These are phyloP conservation scores for Phytopythium cucurbitacearum DNA, from an alignment of 352 stramenopile genomes.

Conservation along the genomic window DNA sequence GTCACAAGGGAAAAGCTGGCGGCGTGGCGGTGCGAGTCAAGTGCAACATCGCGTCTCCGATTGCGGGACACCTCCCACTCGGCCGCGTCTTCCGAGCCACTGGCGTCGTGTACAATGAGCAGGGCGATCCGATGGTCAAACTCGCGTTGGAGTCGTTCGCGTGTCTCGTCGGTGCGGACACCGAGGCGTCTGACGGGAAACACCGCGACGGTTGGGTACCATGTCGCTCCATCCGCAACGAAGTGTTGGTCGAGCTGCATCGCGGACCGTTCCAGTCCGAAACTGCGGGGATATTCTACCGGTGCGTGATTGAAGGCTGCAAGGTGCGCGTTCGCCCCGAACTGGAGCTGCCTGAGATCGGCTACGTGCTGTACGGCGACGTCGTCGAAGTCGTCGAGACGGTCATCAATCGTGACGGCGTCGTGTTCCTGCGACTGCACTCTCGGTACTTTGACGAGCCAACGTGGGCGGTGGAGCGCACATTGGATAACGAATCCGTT, in stretches of 20 bases:
- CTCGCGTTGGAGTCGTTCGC: slow-evolving; percentile 37
- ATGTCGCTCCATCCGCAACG: slow-evolving; percentile 69
- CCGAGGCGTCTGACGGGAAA: slow-evolving; percentile 13
- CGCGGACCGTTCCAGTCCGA: slow-evolving; percentile 30
- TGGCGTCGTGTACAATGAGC: slow-evolving; percentile 59
- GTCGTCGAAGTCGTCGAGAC: slow-evolving; percentile 68
- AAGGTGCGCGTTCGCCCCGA: slow-evolving; percentile 52
- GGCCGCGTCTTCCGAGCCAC: slow-evolving; percentile 62
- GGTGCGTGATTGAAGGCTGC: slow-evolving; percentile 76
- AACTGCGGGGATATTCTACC: slow-evolving; percentile 26
- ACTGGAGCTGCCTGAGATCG: slow-evolving; percentile 54
- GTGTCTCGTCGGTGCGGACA: slow-evolving; percentile 19
- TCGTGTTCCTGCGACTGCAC: slow-evolving; percentile 65
- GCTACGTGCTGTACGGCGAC: slow-evolving; percentile 72
- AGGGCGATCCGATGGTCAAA: slow-evolving; percentile 71
- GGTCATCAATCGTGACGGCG: slow-evolving; percentile 29
- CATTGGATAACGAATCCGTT: slow-evolving; percentile 75
- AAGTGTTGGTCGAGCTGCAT: slow-evolving; percentile 62
- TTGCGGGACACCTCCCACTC: slow-evolving; percentile 56
- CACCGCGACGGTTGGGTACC: slow-evolving; percentile 52
- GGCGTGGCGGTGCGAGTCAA: slow-evolving; percentile 63
- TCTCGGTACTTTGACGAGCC: slow-evolving; percentile 63
- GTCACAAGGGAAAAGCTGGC: slow-evolving; percentile 60
- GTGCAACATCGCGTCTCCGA: slow-evolving; percentile 61
- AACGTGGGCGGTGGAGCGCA: slow-evolving; percentile 70